Conservation (phyloP, 768 basidiomycete genomes). For the Phlebiopsis flavidoalba region DNA sequence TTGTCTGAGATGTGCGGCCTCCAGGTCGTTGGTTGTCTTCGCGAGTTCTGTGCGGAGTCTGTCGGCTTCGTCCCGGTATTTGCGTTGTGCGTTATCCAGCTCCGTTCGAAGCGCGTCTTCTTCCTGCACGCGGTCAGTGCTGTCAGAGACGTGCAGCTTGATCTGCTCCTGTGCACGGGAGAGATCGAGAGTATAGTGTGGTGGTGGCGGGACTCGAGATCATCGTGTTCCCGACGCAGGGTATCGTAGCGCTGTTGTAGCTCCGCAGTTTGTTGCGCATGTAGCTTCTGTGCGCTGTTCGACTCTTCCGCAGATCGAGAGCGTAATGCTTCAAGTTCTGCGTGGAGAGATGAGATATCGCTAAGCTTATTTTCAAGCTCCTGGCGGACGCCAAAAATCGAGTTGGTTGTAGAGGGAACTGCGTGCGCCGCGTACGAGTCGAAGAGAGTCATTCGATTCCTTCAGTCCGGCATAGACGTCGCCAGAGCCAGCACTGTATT, state of each 20-base stretch:
- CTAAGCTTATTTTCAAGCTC: slow-evolving; percentile 14
- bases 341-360: slow-evolving; percentile 15
- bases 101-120: slow-evolving; percentile 4
- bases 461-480: slow-evolving; percentile 1
- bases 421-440: not conserved
- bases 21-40: slow-evolving; percentile 15
- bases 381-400: slow-evolving; percentile 7
- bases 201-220: slow-evolving; percentile 3
- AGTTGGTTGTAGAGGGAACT: slow-evolving; percentile 8
- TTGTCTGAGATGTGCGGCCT: slow-evolving; percentile 8
- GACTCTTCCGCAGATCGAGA: slow-evolving; percentile 12
- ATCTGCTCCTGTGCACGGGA: slow-evolving; percentile 7
- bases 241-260: slow-evolving; percentile 3
- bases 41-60: slow-evolving; percentile 15
- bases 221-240: slow-evolving; percentile 6
- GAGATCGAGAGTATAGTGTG: slow-evolving; percentile 7
- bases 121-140: not conserved
- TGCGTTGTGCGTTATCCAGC: slow-evolving; percentile 8
- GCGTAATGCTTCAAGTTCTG: slow-evolving; percentile 9
- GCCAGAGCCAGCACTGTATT: slow-evolving; percentile 11
- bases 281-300: not conserved
- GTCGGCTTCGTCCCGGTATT: slow-evolving; percentile 2
- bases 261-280: slow-evolving; percentile 6
- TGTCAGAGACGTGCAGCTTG: not conserved
- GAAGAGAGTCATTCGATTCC: not conserved